Evolutionary conservation across 768 basidiomycete species (phyloP), one percentile per base, ranked within the genome.

Genomic region (Panaeolus papilionaceus): DNA sequence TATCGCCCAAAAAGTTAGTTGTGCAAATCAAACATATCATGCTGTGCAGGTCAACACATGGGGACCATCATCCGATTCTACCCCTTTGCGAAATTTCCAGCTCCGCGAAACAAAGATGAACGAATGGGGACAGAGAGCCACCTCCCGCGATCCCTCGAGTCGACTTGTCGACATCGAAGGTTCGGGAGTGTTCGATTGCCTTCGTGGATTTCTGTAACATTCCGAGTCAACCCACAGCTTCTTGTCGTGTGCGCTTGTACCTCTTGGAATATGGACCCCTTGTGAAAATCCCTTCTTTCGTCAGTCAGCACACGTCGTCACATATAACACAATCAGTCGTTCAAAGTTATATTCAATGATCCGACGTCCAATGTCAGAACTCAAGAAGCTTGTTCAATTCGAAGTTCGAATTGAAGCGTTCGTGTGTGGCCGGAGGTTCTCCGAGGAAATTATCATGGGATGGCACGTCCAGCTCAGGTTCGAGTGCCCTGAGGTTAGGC

Each of bases 111-210:
- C 16, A 33, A 10, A 58, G 26, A 58, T 51, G 26, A 51, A 12
- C 49, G 26, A 33, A 58, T 33, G 28, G 54, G 14, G 26, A 58
- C 11, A 33, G 11, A 58, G 11, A 11, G 33, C 7, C 10, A 58
- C 28, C 54, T 58, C 54, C 54, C 54, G 54, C 54, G 28, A 58
- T 58, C 54, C 54, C 54, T 58, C 54, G 33, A 33, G 33, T 33
- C 33, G 54, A 58, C 28, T 6, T 49, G 47, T 49, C 12, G 54
- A 6, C 54, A 58, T 28, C 54, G 26, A 58, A 58, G 33, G 33
- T 58, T 51, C 47, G 47, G n/a, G 26, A 12, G 54, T 28, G 28
- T 51, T 51, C 49, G 49, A 51, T 51, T 20, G 49, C 1, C 16
- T 45, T 45, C n/a, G 16, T 51, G 8, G 14, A 26, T 51, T 28